phyloP scores from a whole-genome alignment of 2,329 filamentous ascomycete genomes.

The Coniella vitis region DNA sequence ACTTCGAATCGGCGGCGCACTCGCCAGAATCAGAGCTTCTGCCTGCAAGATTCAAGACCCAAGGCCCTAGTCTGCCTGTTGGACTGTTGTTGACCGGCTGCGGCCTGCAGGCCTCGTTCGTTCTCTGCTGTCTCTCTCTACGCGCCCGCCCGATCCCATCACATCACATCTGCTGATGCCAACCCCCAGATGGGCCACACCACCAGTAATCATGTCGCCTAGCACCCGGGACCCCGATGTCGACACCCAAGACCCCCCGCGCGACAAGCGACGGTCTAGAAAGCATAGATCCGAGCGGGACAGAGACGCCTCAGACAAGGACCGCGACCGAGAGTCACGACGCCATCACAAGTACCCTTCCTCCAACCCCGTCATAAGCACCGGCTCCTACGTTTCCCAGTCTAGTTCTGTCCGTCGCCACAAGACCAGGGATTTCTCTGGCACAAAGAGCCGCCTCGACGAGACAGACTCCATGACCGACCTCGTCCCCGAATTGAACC shows the following conservation, averaged over 20 bases:
- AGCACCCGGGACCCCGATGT: conserved; percentile 19
- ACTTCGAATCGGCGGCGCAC: too few relatives aligned
- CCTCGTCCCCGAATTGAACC: conserved; percentile 40
- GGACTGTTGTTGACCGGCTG: background rate
- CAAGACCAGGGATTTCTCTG: conserved; percentile 15
- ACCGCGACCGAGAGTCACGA: conserved; percentile 27
- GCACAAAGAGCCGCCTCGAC: conserved; percentile 17
- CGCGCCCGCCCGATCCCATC: background rate
- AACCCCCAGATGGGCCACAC: conserved; percentile 12
- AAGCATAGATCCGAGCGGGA: conserved; percentile 21
- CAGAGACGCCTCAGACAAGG: conserved; percentile 25
- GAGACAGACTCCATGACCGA: conserved; percentile 36
- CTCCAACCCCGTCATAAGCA: conserved; percentile 34
- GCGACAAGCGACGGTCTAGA: conserved; percentile 18
- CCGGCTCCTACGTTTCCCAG: conserved; percentile 29
- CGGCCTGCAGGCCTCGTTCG: background rate
- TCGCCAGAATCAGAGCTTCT: too few relatives aligned
- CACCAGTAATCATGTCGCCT: conserved; percentile 12
- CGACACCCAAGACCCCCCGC: conserved; percentile 14
- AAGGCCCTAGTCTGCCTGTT: background rate
- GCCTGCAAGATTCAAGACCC: too few relatives aligned
- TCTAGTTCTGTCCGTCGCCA: conserved; percentile 28
- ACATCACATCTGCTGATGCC: background rate
- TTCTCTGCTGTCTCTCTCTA: background rate
- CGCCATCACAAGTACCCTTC: conserved; percentile 36